phyloP scores from a whole-genome alignment of 805 yeast genomes.

The Trichomonascus vanleenenianus region DNA sequence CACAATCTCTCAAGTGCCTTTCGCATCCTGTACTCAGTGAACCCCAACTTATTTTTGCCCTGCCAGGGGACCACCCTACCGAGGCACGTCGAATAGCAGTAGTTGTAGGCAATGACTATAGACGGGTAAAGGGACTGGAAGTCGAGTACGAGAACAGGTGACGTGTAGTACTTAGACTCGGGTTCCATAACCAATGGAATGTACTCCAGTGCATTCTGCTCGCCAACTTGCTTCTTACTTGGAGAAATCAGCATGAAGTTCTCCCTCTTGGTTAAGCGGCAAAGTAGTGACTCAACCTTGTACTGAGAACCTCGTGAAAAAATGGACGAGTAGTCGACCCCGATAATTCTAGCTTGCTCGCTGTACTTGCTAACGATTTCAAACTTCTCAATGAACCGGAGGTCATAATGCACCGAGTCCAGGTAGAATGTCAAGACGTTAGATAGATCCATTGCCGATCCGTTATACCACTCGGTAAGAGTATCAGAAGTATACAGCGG shows the following conservation, averaged over 20 bases:
- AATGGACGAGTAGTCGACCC: slow-evolving; percentile 84
- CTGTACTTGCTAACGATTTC: slow-evolving; percentile 65
- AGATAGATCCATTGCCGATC: slow-evolving; percentile 2
- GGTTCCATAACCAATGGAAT: slow-evolving; percentile 94
- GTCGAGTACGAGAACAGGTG: slow-evolving; percentile 85
- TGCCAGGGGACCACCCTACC: slow-evolving; percentile 29
- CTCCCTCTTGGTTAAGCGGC: slow-evolving; percentile 69
- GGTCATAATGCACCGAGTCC: slow-evolving; percentile 37
- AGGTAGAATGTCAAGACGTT: slow-evolving; percentile 32
- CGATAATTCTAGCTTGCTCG: slow-evolving; percentile 79
- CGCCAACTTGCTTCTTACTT: slow-evolving; percentile 67
- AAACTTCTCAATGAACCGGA: slow-evolving; percentile 45
- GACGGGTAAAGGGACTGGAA: slow-evolving; percentile 95
- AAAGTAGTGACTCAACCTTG: slow-evolving; percentile 80
- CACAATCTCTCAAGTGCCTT: slow-evolving; percentile 39
- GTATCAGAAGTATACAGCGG: slow-evolving; percentile 51
- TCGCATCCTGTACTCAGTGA: slow-evolving; percentile 18
- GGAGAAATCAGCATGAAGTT: slow-evolving; percentile 72
- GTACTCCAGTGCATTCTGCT: slow-evolving; percentile 79
- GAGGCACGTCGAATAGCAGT: slow-evolving; percentile 43
- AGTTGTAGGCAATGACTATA: slow-evolving; percentile 81
- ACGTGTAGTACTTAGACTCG: slow-evolving; percentile 69
- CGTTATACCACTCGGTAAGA: slow-evolving; percentile 42
- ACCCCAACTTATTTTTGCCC: slow-evolving; percentile 31
- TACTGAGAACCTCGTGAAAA: slow-evolving; percentile 89